phyloP scores from a whole-genome alignment of 2,329 filamentous ascomycete genomes.

The Thielaviopsis cerberus region DNA sequence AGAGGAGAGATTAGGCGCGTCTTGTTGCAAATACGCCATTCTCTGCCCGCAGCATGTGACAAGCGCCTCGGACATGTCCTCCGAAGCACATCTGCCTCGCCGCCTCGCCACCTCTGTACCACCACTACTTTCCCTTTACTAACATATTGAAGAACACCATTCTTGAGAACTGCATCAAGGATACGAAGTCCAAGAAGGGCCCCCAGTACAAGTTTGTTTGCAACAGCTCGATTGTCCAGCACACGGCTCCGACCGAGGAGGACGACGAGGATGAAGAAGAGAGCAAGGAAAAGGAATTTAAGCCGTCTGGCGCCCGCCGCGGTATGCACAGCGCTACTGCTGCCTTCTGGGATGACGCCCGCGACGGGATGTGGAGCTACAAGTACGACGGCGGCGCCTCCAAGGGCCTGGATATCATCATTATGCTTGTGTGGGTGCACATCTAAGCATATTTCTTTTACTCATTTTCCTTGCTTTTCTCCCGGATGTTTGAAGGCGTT shows the following conservation, averaged over 20 bases:
- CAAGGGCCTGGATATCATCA: constrained; percentile 50
- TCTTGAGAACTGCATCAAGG: constrained; percentile 58
- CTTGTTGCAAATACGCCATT: not conserved
- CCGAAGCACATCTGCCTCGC: not conserved
- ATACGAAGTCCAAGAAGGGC: constrained; percentile 32
- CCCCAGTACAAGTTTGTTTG: constrained; percentile 82
- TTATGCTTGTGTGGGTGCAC: constrained; percentile 63
- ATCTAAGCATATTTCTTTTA: constrained; percentile 24
- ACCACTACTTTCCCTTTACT: not conserved
- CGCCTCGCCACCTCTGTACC: not conserved
- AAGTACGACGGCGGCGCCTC: constrained; percentile 56
- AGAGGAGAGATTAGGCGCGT: not conserved
- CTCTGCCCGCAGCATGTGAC: not conserved
- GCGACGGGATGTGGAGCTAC: constrained; percentile 76
- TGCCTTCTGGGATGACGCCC: constrained; percentile 80
- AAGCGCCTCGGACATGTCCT: not conserved
- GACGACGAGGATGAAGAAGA: constrained; percentile 37
- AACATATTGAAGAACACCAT: constrained; percentile 43
- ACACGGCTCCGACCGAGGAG: constrained; percentile 46
- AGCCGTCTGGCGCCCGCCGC: constrained; percentile 60
- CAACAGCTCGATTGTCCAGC: constrained; percentile 96
- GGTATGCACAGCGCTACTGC: constrained; percentile 80
- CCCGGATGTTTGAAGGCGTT: too few species aligned
- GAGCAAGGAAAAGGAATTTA: constrained; percentile 41
- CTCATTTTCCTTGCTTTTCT: not conserved